phyloP scores from a whole-genome alignment of 192 early-diverging fungal genomes.

The Linnemannia schmuckeri region DNA sequence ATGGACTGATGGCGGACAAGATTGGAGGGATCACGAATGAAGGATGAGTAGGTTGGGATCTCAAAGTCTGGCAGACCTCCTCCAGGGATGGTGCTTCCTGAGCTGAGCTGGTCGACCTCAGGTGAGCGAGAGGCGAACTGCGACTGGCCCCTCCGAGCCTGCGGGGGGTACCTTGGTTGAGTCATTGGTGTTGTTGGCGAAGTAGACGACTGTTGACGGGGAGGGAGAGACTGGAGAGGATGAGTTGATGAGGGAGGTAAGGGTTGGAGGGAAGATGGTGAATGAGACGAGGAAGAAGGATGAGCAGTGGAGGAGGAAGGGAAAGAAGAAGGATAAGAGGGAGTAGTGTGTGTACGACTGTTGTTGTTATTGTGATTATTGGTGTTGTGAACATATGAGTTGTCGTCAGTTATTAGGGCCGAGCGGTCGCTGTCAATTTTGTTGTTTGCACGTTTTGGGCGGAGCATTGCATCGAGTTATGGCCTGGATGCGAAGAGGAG shows the following conservation, averaged over 20 bases:
- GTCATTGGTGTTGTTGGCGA: background rate
- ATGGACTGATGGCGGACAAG: conserved; percentile 41
- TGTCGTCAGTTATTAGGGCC: conserved; percentile 3
- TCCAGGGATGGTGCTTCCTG: background rate
- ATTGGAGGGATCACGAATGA: conserved; percentile 35
- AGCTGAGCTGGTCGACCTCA: background rate
- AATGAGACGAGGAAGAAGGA: background rate
- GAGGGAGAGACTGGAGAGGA: conserved; percentile 37
- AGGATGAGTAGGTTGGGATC: conserved; percentile 41
- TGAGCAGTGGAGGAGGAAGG: background rate
- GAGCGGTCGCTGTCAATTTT: conserved; percentile 26
- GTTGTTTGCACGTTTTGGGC: conserved; percentile 4
- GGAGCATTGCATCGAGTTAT: background rate
- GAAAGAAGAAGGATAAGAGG: background rate
- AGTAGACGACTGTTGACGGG: conserved; percentile 21
- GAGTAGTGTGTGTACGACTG: background rate
- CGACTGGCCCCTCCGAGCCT: conserved; percentile 7
- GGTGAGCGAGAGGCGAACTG: conserved; percentile 10
- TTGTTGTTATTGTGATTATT: background rate
- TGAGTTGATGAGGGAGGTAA: background rate
- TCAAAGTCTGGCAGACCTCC: conserved; percentile 22
- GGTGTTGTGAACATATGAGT: background rate
- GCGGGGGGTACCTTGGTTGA: conserved; percentile 5
- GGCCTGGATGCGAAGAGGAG: too few species aligned
- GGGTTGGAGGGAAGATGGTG: background rate